Base-by-base conservation (phyloP, 129 eudicot species). In the Lonicera japonica region DNA sequence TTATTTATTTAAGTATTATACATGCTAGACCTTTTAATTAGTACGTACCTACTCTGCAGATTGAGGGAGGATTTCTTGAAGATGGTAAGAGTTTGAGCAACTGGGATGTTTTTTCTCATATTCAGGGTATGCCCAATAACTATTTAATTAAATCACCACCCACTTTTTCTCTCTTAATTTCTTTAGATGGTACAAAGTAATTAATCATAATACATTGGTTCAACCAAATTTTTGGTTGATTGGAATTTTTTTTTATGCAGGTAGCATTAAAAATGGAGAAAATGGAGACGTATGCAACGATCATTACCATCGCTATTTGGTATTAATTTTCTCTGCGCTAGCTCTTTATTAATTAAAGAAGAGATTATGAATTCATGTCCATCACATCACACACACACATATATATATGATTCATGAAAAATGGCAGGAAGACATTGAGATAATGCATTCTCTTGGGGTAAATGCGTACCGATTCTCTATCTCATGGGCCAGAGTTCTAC, bases 401-500 rank as follows among this genome's bases (percentile, higher is more conserved):
- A n/a, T n/a, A n/a, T n/a, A n/a, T n/a, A n/a, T n/a, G 21, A 50
- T 14, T 5, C 4, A 43, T 50, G 55, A 25, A 25, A 25, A 17
- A 13, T 25, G 14, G 25, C 89, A 85, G 99, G 80, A 82, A 76
- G 99, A 90, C 57, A 81, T 83, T 59, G 95, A 90, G 70, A 74
- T 75, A 52, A 64, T 83, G 77, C 75, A 76, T 18, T 73, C 86
- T 19, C 92, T 90, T 63, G 95, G 97, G 5, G 80, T 90, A 13
- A 70, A 80, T 58, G 79, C 89, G 12, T 86, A 86, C 61, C 77
- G 97, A 0, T 83, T 90, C 63, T 90, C 95, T 10, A 79, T 90
- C 56, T 86, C 95, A 19, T 86, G 97, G 92, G 21, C 86, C 68
- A 74, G 97, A 78, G 23, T 87, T 84, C 87, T 88, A 43, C 99